These are phyloP conservation scores for Ogataea polymorpha DNA, from an alignment of 805 yeast genomes.

Conservation along the genomic window DNA sequence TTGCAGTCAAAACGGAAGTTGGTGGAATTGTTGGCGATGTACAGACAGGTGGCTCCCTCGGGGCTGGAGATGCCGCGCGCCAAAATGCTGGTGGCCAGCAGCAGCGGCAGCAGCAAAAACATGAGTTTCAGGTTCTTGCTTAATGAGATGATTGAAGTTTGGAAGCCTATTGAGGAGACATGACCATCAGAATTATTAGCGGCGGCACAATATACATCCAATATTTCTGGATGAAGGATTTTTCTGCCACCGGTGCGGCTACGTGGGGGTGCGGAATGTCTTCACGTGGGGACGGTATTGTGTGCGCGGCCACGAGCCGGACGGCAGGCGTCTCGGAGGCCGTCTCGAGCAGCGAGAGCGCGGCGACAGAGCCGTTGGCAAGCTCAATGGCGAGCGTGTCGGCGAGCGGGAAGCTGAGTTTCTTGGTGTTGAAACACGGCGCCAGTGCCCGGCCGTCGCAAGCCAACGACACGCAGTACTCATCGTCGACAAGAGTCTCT, in stretches of 20 bases:
- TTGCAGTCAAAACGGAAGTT: constrained; percentile 34
- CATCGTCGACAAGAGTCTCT: neutral
- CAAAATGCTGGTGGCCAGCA: constrained; percentile 4
- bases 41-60: constrained; percentile 37
- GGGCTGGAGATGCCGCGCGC: constrained; percentile 33
- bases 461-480: constrained; percentile 21
- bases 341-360: constrained; percentile 16
- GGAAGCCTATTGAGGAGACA: constrained; percentile 17
- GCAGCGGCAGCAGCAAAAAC: neutral
- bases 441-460: constrained; percentile 1
- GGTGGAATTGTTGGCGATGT: constrained; percentile 33
- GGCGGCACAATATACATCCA: constrained; percentile 62
- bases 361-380: constrained; percentile 3
- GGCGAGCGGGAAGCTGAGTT: constrained; percentile 17
- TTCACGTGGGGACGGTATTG: constrained; percentile 13
- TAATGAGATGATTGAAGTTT: neutral
- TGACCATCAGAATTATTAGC: constrained; percentile 36
- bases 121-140: neutral
- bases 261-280: constrained; percentile 9
- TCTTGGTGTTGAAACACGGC: constrained; percentile 25
- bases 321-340: constrained; percentile 5
- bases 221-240: constrained; percentile 55
- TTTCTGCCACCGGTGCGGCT: constrained; percentile 19
- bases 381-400: constrained; percentile 18
- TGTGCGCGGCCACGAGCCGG: constrained; percentile 4